Base-by-base conservation (phyloP, 148 eudicot species). In the Rhododendron vialii region DNA sequence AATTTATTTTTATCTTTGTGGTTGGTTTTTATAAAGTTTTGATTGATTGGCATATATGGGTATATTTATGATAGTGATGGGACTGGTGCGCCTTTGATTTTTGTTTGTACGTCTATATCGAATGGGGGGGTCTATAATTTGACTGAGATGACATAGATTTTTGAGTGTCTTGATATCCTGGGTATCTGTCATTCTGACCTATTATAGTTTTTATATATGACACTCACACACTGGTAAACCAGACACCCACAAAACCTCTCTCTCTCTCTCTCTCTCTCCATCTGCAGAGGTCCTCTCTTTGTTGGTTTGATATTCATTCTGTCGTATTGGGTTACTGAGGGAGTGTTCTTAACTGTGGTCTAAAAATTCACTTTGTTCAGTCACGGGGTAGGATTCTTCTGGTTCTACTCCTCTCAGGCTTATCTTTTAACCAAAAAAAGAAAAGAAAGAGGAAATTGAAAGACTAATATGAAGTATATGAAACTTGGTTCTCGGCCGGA, bases 401-500 rank as follows among this genome's bases (percentile, higher is more conserved):
- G 36, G 5, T 30, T 73, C 57, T 38, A 26, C 17, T 43, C 38
- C 50, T 63, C 75, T 59, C 33, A 75, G 55, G 76, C 61, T 59
- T 57, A 82, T 77, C 28, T 47, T 38, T 20, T 78, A 43, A 35
- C 63, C 33, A 33, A 69, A 69, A 4, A 28, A 74, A 61, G 0
- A 20, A 35, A 78, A 71, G 7, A 20, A 36, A 4, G 1, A 57
- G 65, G n/a, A 59, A 59, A 59, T 1, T 59, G 65, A 59, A 59
- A 59, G 65, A 20, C 24, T 22, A 91, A 24, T 4, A 97, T 97
- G 99, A 97, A 97, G 95, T 97, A 93, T 83, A 97, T 97, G 99
- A 97, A 94, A 90, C 95, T 97, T 83, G 99, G 99, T 88, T 92
- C 98, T 82, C 86, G 95, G 82, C 95, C 98, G 45, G 99, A 97